Evolutionary conservation across 495 filamentous ascomycete genomes (phyloP).

Genomic region (Podospora comata): DNA sequence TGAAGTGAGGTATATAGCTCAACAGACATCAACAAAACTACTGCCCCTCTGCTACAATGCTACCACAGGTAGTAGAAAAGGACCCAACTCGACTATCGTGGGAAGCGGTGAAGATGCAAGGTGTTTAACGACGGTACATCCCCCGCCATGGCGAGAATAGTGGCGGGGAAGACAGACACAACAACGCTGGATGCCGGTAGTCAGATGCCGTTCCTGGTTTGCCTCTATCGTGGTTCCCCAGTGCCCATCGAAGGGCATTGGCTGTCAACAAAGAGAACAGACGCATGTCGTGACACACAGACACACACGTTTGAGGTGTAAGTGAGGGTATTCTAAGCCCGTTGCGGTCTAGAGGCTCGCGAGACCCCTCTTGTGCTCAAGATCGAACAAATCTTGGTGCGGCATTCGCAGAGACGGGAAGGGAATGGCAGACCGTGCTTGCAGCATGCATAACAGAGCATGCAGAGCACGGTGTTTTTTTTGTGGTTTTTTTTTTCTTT

Average conservation of each 20-base stretch:
- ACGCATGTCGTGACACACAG: neutral
- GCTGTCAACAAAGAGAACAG: neutral
- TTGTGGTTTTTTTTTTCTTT: neutral
- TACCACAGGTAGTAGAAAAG: neutral
- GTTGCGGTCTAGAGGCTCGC: neutral
- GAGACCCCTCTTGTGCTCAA: neutral
- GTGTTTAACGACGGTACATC: neutral
- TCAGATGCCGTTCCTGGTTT: neutral
- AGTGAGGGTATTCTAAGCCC: neutral
- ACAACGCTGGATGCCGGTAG: neutral
- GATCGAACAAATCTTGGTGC: neutral
- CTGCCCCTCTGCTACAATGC: neutral
- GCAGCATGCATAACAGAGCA: neutral
- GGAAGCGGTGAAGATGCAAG: neutral
- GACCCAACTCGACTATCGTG: neutral
- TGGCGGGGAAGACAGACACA: neutral
- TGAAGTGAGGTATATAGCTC: neutral
- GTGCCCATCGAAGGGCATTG: neutral
- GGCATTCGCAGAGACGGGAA: neutral
- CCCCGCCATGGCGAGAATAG: neutral
- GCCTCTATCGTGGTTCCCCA: neutral
- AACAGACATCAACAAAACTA: neutral
- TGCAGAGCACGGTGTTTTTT: neutral
- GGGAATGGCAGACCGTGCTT: neutral
- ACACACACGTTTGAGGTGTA: neutral